These are phyloP conservation scores for Aspergillus texensis DNA, from an alignment of 2,329 filamentous ascomycete species.

Conservation along the genomic window DNA sequence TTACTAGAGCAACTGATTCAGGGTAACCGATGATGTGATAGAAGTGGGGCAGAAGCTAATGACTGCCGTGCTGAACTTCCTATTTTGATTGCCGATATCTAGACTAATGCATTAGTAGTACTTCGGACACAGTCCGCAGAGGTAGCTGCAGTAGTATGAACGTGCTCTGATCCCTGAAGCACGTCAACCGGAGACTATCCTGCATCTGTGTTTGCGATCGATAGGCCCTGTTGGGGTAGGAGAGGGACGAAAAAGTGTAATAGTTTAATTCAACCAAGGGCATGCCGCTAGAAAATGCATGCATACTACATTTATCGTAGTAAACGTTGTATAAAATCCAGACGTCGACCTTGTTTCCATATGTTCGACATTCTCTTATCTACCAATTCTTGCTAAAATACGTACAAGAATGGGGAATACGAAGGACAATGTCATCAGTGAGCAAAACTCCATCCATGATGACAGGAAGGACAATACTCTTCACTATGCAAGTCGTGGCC, in stretches of 20 bases:
- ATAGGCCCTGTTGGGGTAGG: neutral
- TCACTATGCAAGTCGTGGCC: slow-evolving; percentile 25
- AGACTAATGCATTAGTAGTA: neutral
- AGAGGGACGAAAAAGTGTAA: neutral
- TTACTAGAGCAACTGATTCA: neutral
- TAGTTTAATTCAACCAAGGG: neutral
- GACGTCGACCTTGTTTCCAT: too few relatives aligned
- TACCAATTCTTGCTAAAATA: neutral
- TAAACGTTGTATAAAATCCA: neutral
- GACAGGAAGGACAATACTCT: slow-evolving; percentile 8
- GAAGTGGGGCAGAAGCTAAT: neutral
- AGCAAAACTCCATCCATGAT: neutral
- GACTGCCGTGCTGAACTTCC: neutral
- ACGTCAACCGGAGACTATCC: neutral
- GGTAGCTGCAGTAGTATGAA: neutral
- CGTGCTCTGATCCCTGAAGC: neutral
- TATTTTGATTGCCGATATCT: neutral
- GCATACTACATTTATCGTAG: neutral
- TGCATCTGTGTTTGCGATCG: neutral
- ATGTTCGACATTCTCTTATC: neutral
- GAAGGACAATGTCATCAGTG: neutral
- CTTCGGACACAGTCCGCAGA: neutral
- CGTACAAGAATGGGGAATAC: neutral
- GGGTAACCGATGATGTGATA: neutral
- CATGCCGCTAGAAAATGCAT: neutral